Conservation (phyloP, 2,329 filamentous ascomycete species). For the Daldinia sp. region DNA sequence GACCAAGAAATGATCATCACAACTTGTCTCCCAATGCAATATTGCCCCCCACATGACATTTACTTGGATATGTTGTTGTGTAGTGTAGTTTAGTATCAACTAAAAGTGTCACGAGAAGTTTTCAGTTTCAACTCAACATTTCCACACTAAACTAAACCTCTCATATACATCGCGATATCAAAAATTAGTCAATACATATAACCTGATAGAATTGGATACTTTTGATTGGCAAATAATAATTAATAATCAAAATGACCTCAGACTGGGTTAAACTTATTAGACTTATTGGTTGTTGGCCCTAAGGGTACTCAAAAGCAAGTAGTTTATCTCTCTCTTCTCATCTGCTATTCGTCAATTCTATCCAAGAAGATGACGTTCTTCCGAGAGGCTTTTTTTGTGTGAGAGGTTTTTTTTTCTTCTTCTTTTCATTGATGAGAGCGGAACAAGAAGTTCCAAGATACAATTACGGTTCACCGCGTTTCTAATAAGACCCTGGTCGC, state of each 20-base stretch:
- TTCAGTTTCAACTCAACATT: not conserved
- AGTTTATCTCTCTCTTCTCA: slow-evolving; percentile 13
- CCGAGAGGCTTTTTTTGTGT: slow-evolving; percentile 12
- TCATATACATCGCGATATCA: slow-evolving; percentile 8
- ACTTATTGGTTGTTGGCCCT: slow-evolving; percentile 17
- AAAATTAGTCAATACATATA: slow-evolving; percentile 4
- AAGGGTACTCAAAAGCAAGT: slow-evolving; percentile 28
- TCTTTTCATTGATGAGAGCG: slow-evolving; percentile 9
- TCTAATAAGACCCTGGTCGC: slow-evolving; percentile 15
- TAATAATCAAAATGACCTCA: slow-evolving; percentile 33
- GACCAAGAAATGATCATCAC: slow-evolving; percentile 31
- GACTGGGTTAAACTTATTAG: slow-evolving; percentile 18
- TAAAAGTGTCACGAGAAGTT: not conserved
- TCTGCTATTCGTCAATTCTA: slow-evolving; percentile 26
- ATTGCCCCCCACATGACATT: not conserved
- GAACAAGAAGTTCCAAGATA: slow-evolving; percentile 16
- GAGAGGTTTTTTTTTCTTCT: slow-evolving; percentile 23
- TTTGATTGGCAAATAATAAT: slow-evolving; percentile 27
- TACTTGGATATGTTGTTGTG: not conserved
- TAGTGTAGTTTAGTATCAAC: not conserved
- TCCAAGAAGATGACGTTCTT: slow-evolving; percentile 18
- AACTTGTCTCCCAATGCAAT: not conserved
- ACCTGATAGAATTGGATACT: slow-evolving; percentile 1
- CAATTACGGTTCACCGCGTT: slow-evolving; percentile 32
- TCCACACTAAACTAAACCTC: not conserved